Evolutionary conservation across 768 basidiomycete genomes (phyloP).

Genomic region (Lactarius quietus): DNA sequence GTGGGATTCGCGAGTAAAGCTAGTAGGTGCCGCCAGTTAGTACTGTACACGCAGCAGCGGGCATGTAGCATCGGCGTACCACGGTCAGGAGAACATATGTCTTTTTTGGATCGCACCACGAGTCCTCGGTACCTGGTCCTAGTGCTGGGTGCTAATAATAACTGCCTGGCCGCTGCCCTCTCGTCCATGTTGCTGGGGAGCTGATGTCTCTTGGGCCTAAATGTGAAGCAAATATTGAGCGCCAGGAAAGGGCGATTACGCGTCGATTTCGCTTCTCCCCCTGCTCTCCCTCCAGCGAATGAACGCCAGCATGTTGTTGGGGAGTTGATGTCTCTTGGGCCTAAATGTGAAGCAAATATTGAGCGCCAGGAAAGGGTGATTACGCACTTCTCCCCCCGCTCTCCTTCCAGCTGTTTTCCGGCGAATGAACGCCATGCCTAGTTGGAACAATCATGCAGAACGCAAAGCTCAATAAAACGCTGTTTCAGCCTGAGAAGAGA

Average conservation of each 20-base stretch:
- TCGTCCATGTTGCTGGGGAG: not conserved
- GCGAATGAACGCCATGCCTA: not conserved
- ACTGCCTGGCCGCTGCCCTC: not conserved
- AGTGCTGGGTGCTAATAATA: slow-evolving; percentile 12
- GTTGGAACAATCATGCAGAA: not conserved
- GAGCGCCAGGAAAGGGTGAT: slow-evolving; percentile 4
- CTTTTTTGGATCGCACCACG: slow-evolving; percentile 1
- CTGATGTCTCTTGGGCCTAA: not conserved
- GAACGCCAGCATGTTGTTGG: not conserved
- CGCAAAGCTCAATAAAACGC: not conserved
- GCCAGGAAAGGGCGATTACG: not conserved
- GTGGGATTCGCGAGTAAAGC: slow-evolving; percentile 4
- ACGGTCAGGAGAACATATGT: slow-evolving; percentile 3
- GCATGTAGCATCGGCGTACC: not conserved
- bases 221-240: slow-evolving; percentile 3
- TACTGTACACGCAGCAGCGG: not conserved
- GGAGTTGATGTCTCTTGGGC: not conserved
- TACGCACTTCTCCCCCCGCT: not conserved
- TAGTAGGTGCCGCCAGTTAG: not conserved
- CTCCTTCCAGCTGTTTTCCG: too few relatives aligned
- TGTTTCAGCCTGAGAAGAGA: not conserved
- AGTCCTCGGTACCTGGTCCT: not conserved
- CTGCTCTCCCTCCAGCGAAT: not conserved
- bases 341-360: slow-evolving; percentile 1
- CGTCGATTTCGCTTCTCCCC: not conserved